Evolutionary conservation across 2,329 filamentous ascomycete species (phyloP).

Genomic region (Colletotrichum plurivorum): DNA sequence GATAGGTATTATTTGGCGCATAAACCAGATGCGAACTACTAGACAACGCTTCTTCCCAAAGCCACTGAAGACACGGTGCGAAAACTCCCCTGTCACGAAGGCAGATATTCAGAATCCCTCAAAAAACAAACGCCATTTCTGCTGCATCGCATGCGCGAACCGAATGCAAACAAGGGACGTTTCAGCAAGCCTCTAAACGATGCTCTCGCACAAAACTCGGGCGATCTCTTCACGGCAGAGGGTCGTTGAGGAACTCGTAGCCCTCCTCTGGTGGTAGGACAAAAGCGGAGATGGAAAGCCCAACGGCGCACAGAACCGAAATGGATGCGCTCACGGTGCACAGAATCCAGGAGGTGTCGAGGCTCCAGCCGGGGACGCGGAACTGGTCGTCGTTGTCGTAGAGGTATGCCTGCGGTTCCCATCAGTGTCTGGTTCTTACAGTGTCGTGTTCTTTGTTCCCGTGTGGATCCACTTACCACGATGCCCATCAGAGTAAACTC

Average conservation of each 20-base stretch:
- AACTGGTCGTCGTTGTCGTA: constrained; percentile 89
- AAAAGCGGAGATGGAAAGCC: constrained; percentile 76
- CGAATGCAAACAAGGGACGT: background rate
- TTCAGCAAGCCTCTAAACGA: background rate
- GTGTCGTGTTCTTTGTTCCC: background rate
- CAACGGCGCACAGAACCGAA: constrained; percentile 66
- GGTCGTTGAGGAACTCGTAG: constrained; percentile 78
- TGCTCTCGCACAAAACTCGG: too few relatives aligned
- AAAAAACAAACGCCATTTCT: constrained; percentile 17
- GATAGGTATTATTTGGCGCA: constrained; percentile 8
- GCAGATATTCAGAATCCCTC: background rate
- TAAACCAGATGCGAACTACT: constrained; percentile 1
- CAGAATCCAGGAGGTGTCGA: constrained; percentile 85
- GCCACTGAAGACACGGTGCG: background rate
- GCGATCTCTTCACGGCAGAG: constrained; percentile 43
- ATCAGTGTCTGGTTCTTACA: background rate
- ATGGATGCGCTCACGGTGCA: constrained; percentile 70
- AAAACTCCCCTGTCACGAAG: background rate
- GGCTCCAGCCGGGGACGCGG: constrained; percentile 81
- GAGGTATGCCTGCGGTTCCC: constrained; percentile 76
- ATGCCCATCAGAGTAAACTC: constrained; percentile 85
- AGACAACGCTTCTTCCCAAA: background rate
- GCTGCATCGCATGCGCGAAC: constrained; percentile 22
- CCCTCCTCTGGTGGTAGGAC: constrained; percentile 85
- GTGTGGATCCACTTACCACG: constrained; percentile 73